These are phyloP conservation scores for Termitomyces sp. DNA, from an alignment of 768 basidiomycete species.

Conservation along the genomic window DNA sequence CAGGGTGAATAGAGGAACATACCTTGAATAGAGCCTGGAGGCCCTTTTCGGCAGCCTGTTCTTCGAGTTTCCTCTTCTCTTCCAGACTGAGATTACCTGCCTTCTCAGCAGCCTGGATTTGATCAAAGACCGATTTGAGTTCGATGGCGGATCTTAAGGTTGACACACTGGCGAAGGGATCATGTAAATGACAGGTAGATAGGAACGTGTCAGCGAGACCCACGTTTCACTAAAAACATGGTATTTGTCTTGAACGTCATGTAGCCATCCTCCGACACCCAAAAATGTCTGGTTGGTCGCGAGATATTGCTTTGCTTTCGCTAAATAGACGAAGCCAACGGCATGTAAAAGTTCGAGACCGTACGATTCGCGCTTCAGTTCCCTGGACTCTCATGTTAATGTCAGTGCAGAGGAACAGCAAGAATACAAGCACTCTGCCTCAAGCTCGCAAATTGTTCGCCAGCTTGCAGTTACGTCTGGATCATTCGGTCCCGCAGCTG, in stretches of 20 bases:
- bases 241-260: slow-evolving; percentile 88
- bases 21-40: slow-evolving; percentile 89
- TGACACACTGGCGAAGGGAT: slow-evolving; percentile 51
- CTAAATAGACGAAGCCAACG: slow-evolving; percentile 79
- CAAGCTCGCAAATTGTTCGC: slow-evolving; percentile 71
- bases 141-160: slow-evolving; percentile 85
- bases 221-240: slow-evolving; percentile 93
- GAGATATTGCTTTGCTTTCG: slow-evolving; percentile 79
- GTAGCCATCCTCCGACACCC: slow-evolving; percentile 90
- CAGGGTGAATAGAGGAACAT: neutral
- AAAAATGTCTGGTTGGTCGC: slow-evolving; percentile 69
- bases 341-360: slow-evolving; percentile 82
- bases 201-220: slow-evolving; percentile 21
- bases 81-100: slow-evolving; percentile 75
- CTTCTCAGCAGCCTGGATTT: slow-evolving; percentile 86
- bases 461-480: slow-evolving; percentile 66
- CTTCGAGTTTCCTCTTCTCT: slow-evolving; percentile 78
- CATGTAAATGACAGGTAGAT: neutral
- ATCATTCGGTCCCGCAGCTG: slow-evolving; percentile 65
- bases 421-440: slow-evolving; percentile 63
- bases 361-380: slow-evolving; percentile 82
- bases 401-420: neutral
- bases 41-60: slow-evolving; percentile 91
- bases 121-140: slow-evolving; percentile 85
- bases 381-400: slow-evolving; percentile 34